Base-by-base conservation (phyloP, 495 filamentous ascomycete genomes). In the Eremomyces bilateralis region DNA sequence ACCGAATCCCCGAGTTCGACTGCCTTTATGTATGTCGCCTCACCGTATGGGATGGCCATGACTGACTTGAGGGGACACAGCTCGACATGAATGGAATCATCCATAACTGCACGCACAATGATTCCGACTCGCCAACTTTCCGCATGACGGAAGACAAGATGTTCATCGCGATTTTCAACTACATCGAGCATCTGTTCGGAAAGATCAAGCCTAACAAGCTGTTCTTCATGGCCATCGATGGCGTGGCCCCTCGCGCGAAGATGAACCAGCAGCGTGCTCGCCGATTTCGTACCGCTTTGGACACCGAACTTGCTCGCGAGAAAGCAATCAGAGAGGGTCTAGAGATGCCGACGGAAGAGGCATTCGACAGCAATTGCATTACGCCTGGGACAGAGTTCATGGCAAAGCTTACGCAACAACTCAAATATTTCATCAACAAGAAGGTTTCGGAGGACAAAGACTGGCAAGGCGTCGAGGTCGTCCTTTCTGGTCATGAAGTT, bases 41-140 rank as follows among this genome's bases (percentile, higher is more conserved):
- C 17, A 18, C n/a, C 3, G 4, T 25, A 3, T 21, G 4, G 12
- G 1, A 39, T 51, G 50, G 32, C 20, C 21, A 32, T 17, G n/a
- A 34, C 20, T 29, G 19, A 8, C 11, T 29, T 41, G 10, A n/a
- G n/a, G n/a, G 20, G 6, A 20, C 4, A 25, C 30, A 63, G 71
- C 66, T 93, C 44, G 88, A 97, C 47, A 94, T 95, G 90, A 95
- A 99, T 53, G 90, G 88, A 40, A 99, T 99, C 52, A 95, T 99
- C 46, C 90, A 99, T 53, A 99, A 99, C 52, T 99, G 90, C 52
- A 95, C 90, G 36, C 90, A 99, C 60, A 93, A 79, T 37, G 88
- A 99, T 48, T 75, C 78, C 6, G 79, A 81, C 45, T 82, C 82
- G 40, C 71, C 84, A 2, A 84, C 77, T 0, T 85, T 84, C 49